Conservation (phyloP, 768 basidiomycete genomes). For the Mycena maculata region DNA sequence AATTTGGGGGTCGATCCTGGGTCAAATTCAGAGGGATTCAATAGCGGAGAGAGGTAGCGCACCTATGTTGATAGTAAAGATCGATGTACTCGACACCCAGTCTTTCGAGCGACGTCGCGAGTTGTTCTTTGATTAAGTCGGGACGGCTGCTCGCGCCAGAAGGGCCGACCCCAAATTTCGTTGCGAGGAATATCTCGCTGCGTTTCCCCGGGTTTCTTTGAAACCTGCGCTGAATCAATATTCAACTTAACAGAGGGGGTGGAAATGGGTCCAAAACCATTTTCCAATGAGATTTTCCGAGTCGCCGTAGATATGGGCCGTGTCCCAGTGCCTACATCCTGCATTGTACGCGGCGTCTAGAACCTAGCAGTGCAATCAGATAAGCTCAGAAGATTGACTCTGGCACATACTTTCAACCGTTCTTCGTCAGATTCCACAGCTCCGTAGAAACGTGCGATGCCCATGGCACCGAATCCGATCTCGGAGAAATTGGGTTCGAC, state of each 20-base stretch:
- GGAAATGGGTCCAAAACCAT: constrained; percentile 5
- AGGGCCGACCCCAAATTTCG: constrained; percentile 58
- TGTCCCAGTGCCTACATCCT: constrained; percentile 13
- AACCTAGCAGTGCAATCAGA: neutral
- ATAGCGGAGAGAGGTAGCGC: neutral
- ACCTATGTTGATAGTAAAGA: constrained; percentile 51
- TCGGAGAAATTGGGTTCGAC: constrained; percentile 46
- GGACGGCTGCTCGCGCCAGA: constrained; percentile 46
- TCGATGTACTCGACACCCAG: constrained; percentile 48
- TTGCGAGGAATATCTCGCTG: constrained; percentile 64
- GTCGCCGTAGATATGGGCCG: constrained; percentile 23
- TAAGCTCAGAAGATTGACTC: neutral
- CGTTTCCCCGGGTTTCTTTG: constrained; percentile 58
- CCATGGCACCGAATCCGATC: constrained; percentile 66
- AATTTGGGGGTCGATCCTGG: constrained; percentile 37
- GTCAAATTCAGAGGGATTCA: neutral
- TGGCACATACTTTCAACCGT: constrained; percentile 55
- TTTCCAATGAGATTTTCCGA: constrained; percentile 29
- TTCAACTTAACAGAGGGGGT: neutral
- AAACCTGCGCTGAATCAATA: too few relatives aligned
- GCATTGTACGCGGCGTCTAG: constrained; percentile 18
- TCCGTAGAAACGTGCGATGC: constrained; percentile 57
- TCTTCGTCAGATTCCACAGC: constrained; percentile 57
- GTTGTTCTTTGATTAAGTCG: constrained; percentile 47
- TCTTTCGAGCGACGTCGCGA: constrained; percentile 47